Evolutionary conservation across 495 filamentous ascomycete species (phyloP).

Genomic region (Entonaema liquescens): DNA sequence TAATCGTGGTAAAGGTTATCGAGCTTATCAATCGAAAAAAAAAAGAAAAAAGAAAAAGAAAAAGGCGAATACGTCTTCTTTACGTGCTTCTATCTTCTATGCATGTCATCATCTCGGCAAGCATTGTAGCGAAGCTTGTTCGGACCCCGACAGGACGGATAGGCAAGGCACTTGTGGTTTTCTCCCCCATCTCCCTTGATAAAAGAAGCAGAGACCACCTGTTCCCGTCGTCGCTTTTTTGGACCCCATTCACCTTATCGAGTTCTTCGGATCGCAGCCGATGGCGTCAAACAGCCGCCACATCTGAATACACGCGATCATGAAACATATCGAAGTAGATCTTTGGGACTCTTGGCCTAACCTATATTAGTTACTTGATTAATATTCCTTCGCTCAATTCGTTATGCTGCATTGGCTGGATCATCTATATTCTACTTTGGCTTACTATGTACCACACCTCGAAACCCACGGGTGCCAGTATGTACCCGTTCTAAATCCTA

Average conservation of each 20-base stretch:
- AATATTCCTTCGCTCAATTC: slow-evolving; percentile 1
- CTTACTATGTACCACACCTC: slow-evolving; percentile 22
- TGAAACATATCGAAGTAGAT: slow-evolving; percentile 38
- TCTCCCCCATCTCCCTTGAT: not conserved
- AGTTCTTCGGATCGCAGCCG: slow-evolving; percentile 33
- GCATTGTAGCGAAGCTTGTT: slow-evolving; percentile 9
- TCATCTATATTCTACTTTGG: slow-evolving; percentile 25
- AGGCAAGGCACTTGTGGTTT: not conserved
- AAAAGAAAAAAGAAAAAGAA: not conserved
- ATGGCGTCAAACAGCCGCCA: slow-evolving; percentile 34
- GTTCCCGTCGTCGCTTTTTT: slow-evolving; percentile 23
- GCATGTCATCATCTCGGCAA: slow-evolving; percentile 39
- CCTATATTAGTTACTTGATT: not conserved
- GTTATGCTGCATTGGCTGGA: slow-evolving; percentile 18
- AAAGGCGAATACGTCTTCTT: slow-evolving; percentile 18
- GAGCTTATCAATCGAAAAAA: slow-evolving; percentile 10
- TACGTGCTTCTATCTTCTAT: slow-evolving; percentile 26
- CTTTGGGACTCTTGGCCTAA: slow-evolving; percentile 12
- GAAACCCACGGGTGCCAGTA: not conserved
- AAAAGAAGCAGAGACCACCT: slow-evolving; percentile 29
- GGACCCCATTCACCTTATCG: slow-evolving; percentile 32
- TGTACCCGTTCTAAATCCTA: slow-evolving; percentile 32
- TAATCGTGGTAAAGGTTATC: not conserved
- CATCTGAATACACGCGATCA: slow-evolving; percentile 36
- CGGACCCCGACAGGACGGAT: slow-evolving; percentile 29